Conservation (phyloP, 2,329 filamentous ascomycete genomes). For the Colletotrichum orbiculare region DNA sequence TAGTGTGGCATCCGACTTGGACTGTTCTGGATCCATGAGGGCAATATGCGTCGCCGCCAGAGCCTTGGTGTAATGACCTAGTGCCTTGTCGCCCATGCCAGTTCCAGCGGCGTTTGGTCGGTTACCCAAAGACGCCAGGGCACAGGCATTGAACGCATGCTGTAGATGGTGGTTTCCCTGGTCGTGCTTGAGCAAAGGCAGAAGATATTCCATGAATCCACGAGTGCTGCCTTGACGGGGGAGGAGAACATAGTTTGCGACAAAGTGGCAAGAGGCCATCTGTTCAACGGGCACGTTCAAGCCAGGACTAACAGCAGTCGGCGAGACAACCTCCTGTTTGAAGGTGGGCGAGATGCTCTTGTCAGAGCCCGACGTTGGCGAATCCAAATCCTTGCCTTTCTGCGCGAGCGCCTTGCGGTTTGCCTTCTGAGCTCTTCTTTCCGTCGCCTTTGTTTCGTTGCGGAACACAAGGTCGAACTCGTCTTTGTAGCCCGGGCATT, state of each 20-base stretch:
- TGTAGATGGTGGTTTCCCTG: constrained; percentile 59
- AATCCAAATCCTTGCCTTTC: constrained; percentile 46
- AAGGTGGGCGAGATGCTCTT: constrained; percentile 38
- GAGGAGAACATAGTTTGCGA: constrained; percentile 69
- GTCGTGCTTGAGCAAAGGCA: constrained; percentile 64
- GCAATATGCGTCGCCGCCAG: constrained; percentile 64
- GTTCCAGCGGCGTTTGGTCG: constrained; percentile 50
- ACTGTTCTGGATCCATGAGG: constrained; percentile 60
- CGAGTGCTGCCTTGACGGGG: constrained; percentile 61
- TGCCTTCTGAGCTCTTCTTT: constrained; percentile 68
- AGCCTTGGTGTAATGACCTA: constrained; percentile 66
- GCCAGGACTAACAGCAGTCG: constrained; percentile 44
- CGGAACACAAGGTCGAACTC: constrained; percentile 79
- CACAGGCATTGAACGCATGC: constrained; percentile 69
- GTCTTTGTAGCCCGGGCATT: constrained; percentile 76
- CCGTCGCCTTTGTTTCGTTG: constrained; percentile 77
- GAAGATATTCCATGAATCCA: constrained; percentile 69
- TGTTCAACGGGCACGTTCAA: constrained; percentile 62
- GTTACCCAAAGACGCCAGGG: constrained; percentile 68
- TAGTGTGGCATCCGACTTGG: constrained; percentile 67
- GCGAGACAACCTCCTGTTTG: constrained; percentile 37
- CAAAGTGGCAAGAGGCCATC: constrained; percentile 68
- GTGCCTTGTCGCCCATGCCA: constrained; percentile 53
- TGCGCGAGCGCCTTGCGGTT: constrained; percentile 58
- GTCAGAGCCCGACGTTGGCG: constrained; percentile 40